Base-by-base conservation (phyloP, 2,329 filamentous ascomycete species). In the Neoscytalidium dimidiatum region DNA sequence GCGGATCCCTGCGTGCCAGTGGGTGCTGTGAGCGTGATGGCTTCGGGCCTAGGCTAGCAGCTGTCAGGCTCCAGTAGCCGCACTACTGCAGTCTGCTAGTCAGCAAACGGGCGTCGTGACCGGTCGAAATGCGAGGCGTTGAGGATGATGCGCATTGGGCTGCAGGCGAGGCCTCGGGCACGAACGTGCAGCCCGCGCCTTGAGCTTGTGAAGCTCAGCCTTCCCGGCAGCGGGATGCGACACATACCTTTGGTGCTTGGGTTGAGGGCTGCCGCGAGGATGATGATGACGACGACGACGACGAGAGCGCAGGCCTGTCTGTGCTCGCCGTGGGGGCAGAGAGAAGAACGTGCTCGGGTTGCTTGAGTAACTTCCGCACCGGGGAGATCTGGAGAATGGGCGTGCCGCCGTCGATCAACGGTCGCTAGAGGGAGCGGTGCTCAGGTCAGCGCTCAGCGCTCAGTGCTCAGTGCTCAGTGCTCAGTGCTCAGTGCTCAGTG, bases 41-140 rank as follows among this genome's bases (percentile, higher is more conserved):
- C 56, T 17, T 44, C 56, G 51, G n/a, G 51, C 31, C 35, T 43
- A 21, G 53, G 33, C 38, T 41, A 17, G 11, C 38, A 17, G 38
- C 11, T 41, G 41, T 31, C 38, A 44, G 61, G 61, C 61, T 56
- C 41, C 51, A 13, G 51, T 44, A 64, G 61, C 61, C 61, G 61
- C 61, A 53, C 61, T 64, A 64, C 61, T 64, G 61, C 61, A 64
- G 61, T 64, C 49, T 56, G 49, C 61, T 56, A 53, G 61, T 64
- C 61, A 64, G 61, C 61, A 46, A n/a, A 26, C 33, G 29, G 28
- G 33, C 23, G 48, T 44, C 35, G 51, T 63, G 49, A 64, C 61
- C 61, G 61, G 61, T 64, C 48, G 44, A 53, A 58, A 43, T 29
- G 41, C 53, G 38, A 51, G 48, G 48, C 48, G 48, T 51, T 33